Conservation (phyloP, 352 stramenopile species). For the Phytophthora podocarpi region DNA sequence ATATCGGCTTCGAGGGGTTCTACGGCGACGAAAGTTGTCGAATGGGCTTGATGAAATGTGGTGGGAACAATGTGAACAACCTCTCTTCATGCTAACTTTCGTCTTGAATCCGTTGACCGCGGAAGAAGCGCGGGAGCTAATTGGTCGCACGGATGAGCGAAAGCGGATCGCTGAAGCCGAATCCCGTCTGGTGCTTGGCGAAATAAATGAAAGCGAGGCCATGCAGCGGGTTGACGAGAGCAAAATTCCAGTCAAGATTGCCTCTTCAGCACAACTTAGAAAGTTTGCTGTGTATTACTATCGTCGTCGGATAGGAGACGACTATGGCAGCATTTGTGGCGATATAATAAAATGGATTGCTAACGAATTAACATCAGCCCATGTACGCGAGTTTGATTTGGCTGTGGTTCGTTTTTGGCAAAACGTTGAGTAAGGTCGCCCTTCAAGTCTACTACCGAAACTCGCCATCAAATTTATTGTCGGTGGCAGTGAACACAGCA, state of each 20-base stretch:
- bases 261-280: not conserved
- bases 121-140: not conserved
- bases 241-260: not conserved
- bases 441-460: not conserved
- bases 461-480: not conserved
- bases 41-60: not conserved
- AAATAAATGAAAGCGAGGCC: too few relatives aligned
- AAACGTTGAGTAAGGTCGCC: not conserved
- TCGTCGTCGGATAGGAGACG: not conserved
- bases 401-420: not conserved
- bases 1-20: not conserved
- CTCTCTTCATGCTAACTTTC: not conserved
- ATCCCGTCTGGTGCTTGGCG: too few relatives aligned
- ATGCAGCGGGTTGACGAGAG: not conserved
- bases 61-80: slow-evolving; percentile 1
- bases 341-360: not conserved
- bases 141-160: not conserved
- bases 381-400: not conserved
- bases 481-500: not conserved
- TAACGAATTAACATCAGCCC: not conserved
- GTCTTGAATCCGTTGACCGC: not conserved
- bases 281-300: slow-evolving; percentile 8
- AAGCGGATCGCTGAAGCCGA: too few relatives aligned
- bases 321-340: not conserved
- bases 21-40: not conserved